Evolutionary conservation across 257 asterid species (phyloP).

Genomic region (Nicotiana obtusifolia): DNA sequence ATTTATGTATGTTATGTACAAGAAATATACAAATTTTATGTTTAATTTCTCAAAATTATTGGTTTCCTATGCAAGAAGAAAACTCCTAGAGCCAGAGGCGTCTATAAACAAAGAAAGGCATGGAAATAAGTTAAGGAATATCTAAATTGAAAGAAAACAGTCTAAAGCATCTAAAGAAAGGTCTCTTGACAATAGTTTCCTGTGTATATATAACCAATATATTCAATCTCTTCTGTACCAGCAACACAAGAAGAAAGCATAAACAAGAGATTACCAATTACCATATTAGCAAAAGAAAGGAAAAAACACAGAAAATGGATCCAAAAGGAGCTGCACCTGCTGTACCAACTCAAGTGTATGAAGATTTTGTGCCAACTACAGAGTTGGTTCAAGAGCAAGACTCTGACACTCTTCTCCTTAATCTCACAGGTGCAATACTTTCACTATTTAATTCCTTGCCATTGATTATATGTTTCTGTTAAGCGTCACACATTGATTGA

Average conservation of each 20-base stretch:
- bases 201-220: background rate
- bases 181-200: background rate
- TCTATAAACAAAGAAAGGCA: constrained; percentile 1
- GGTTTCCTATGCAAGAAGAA: background rate
- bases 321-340: background rate
- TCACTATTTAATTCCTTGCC: background rate
- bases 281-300: background rate
- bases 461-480: too few relatives aligned
- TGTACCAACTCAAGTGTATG: background rate
- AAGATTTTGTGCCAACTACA: constrained; percentile 7
- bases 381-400: constrained; percentile 10
- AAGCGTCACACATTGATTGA: background rate
- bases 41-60: background rate
- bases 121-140: background rate
- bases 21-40: too few relatives aligned
- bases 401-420: background rate
- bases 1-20: too few relatives aligned
- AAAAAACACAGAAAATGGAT: background rate
- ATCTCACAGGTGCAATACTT: background rate
- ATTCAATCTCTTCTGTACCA: background rate
- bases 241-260: background rate
- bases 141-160: background rate
- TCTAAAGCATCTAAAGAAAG: background rate
- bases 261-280: background rate
- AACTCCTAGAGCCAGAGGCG: background rate